A percentile compares a stretch with the other conserved stretches of the same genome.
These are phyloP conservation scores for Eutreptiella sp. DNA, from an alignment of 208 protist species.

Conservation along the genomic window DNA sequence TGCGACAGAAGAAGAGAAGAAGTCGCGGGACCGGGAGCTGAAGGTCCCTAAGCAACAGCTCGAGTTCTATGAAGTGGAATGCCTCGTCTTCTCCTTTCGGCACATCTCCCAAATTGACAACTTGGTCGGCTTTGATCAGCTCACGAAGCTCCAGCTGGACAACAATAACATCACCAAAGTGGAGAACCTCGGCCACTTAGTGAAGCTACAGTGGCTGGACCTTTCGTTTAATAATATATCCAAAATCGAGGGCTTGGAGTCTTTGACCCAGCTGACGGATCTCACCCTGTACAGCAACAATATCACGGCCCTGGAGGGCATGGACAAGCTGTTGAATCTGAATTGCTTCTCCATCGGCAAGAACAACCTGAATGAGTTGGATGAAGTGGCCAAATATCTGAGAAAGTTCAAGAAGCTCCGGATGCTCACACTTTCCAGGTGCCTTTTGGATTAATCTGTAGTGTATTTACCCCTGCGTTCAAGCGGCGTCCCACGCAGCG, in stretches of 20 bases:
- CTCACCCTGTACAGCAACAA: slow-evolving; percentile 79
- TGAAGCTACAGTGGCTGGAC: slow-evolving; percentile 69
- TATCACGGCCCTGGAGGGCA: slow-evolving; percentile 53
- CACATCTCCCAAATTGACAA: slow-evolving; percentile 71
- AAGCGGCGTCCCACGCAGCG: no score
- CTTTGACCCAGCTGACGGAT: slow-evolving; percentile 68
- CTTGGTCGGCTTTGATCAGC: slow-evolving; percentile 57
- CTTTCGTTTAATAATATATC: slow-evolving; percentile 88
- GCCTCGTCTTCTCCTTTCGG: slow-evolving; percentile 16
- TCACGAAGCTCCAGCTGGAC: slow-evolving; percentile 86
- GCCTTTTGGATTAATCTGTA: slow-evolving; percentile 25
- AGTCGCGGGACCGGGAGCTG: slow-evolving; percentile 11
- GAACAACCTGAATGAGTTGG: slow-evolving; percentile 75
- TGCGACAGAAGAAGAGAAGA: slow-evolving; percentile 25
- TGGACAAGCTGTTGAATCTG: slow-evolving; percentile 63
- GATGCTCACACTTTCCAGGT: slow-evolving; percentile 60
- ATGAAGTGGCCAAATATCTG: slow-evolving; percentile 71
- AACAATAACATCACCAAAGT: slow-evolving; percentile 87
- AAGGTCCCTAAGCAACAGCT: slow-evolving; percentile 18
- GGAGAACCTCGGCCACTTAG: slow-evolving; percentile 75
- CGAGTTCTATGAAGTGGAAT: slow-evolving; percentile 26
- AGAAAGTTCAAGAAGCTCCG: slow-evolving; percentile 59
- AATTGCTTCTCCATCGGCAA: slow-evolving; percentile 79
- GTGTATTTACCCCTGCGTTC: slow-evolving; percentile 11
- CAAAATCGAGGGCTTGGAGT: slow-evolving; percentile 72